A percentile compares a stretch with the other conserved stretches of the same genome.
Conservation (phyloP, 2,329 filamentous ascomycete species). For the Colletotrichum sp. region DNA sequence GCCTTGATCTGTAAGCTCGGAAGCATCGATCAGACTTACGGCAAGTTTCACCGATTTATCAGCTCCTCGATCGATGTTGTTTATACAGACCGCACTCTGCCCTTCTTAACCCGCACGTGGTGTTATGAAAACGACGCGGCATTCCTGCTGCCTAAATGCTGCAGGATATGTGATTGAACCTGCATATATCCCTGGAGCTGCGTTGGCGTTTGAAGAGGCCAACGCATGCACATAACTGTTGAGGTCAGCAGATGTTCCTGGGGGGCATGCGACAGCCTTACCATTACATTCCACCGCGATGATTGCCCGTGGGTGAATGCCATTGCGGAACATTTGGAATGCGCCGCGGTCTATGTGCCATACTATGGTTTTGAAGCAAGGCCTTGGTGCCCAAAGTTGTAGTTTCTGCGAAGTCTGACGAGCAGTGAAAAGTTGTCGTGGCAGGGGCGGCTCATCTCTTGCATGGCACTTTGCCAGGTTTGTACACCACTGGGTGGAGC, state of each 20-base stretch:
- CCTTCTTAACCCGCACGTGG: neutral
- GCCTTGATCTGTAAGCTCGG: neutral
- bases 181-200: neutral
- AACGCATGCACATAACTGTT: neutral
- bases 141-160: neutral
- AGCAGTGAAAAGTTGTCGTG: neutral
- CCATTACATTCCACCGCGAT: neutral
- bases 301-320: neutral
- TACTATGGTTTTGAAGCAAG: neutral
- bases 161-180: neutral
- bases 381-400: neutral
- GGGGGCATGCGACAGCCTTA: neutral
- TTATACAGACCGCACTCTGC: neutral
- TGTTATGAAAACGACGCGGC: neutral
- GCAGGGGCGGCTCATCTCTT: neutral
- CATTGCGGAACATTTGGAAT: neutral
- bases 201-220: neutral
- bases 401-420: neutral
- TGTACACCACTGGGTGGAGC: neutral
- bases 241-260: neutral
- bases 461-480: neutral
- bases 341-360: neutral
- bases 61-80: neutral
- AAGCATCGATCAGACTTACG: neutral
- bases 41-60: neutral